phyloP scores from a whole-genome alignment of 768 basidiomycete genomes.

The Mycena leptocephala region DNA sequence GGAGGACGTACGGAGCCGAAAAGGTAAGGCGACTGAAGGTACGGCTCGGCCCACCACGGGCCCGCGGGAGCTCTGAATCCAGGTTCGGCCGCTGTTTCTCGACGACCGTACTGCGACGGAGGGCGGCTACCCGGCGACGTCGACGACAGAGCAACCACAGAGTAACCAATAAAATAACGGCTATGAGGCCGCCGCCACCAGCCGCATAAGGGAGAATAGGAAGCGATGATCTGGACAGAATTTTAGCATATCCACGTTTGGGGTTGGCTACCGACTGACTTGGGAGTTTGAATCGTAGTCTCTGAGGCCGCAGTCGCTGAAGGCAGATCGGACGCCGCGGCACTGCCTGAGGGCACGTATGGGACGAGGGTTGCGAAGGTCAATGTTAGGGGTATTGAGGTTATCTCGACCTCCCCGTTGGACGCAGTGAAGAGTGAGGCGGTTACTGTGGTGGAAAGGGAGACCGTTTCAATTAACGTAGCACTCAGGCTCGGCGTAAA shows the following conservation, averaged over 20 bases:
- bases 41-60: constrained; percentile 3
- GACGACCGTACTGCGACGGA: neutral
- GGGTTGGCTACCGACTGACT: neutral
- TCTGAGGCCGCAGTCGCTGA: neutral
- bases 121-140: neutral
- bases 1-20: constrained; percentile 30
- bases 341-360: neutral
- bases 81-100: neutral
- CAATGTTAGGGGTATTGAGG: neutral
- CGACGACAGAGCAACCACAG: neutral
- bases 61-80: neutral
- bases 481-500: neutral
- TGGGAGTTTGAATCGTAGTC: neutral
- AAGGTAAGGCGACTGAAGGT: constrained; percentile 34
- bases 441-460: neutral
- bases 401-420: constrained; percentile 4
- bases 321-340: neutral
- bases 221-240: neutral
- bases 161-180: neutral
- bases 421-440: neutral
- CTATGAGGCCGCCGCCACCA: constrained; percentile 1
- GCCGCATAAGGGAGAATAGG: constrained; percentile 24
- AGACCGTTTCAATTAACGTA: neutral
- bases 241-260: neutral
- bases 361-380: constrained; percentile 1